A percentile compares a stretch with the other conserved stretches of the same genome.
Conservation (phyloP, 2,329 filamentous ascomycete species). For the Fusarium oxysporum region DNA sequence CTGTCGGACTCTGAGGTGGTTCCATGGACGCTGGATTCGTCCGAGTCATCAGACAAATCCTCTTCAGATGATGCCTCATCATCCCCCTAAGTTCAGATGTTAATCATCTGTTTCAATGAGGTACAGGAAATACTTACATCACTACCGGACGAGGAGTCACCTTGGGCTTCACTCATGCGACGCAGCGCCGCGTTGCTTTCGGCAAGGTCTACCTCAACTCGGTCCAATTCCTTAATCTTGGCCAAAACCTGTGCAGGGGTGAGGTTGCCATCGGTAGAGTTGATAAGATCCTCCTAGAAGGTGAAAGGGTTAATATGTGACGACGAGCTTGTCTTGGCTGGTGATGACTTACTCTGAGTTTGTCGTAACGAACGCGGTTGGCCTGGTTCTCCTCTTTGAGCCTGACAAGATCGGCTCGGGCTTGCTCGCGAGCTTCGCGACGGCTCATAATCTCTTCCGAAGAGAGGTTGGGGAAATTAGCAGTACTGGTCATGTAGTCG, state of each 20-base stretch:
- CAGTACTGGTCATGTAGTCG: neutral
- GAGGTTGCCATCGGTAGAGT: accelerated
- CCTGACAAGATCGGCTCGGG: neutral
- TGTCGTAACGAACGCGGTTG: neutral
- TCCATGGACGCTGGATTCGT: accelerated
- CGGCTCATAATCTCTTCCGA: neutral
- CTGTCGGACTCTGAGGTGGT: neutral
- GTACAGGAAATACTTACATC: neutral
- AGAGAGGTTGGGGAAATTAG: neutral
- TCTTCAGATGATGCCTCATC: neutral
- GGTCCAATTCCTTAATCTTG: accelerated
- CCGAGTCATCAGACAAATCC: neutral
- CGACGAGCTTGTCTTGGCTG: neutral
- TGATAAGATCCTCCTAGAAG: neutral
- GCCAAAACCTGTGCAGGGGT: accelerated
- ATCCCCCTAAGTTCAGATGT: neutral
- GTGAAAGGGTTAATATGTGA: neutral
- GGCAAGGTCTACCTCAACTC: accelerated
- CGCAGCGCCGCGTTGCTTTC: neutral
- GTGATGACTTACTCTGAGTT: neutral
- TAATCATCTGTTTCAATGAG: neutral
- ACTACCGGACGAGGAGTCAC: neutral
- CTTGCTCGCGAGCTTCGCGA: neutral
- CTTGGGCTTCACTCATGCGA: neutral
- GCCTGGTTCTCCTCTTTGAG: neutral